These are phyloP conservation scores for Solanum megistacrolobum DNA, from an alignment of 257 asterid species.

Conservation along the genomic window DNA sequence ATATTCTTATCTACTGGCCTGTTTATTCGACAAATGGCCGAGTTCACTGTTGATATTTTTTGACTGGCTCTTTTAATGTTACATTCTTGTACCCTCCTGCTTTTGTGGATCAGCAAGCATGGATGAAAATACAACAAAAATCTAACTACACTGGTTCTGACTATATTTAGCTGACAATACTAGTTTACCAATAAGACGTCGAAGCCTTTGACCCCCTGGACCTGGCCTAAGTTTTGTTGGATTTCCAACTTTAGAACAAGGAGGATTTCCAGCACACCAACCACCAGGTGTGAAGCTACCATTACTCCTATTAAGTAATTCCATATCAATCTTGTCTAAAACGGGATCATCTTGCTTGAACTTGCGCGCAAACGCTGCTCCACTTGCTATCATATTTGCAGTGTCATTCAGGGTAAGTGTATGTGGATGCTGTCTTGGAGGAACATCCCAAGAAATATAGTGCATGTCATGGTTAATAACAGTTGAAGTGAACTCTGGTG, in stretches of 20 bases:
- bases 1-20: background rate
- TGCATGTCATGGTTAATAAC: conserved; percentile 94
- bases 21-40: background rate
- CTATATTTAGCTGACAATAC: conserved; percentile 18
- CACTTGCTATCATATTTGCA: conserved; percentile 44
- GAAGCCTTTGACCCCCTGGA: conserved; percentile 59
- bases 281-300: conserved; percentile 84
- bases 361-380: conserved; percentile 82
- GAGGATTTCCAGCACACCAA: conserved; percentile 75
- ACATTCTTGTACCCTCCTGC: background rate
- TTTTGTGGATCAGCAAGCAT: background rate
- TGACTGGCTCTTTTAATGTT: background rate
- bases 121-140: background rate
- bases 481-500: conserved; percentile 58
- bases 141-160: conserved; percentile 49
- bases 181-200: conserved; percentile 38
- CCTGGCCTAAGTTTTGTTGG: conserved; percentile 52
- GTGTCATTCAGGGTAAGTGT: conserved; percentile 57
- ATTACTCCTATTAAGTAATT: conserved; percentile 39
- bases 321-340: conserved; percentile 56
- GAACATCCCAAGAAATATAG: conserved; percentile 79
- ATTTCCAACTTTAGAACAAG: conserved; percentile 65
- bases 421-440: conserved; percentile 87
- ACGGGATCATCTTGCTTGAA: conserved; percentile 48
- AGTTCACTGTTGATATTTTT: background rate